Base-by-base conservation (phyloP, 2,329 filamentous ascomycete genomes). In the Diaporthe velutina region DNA sequence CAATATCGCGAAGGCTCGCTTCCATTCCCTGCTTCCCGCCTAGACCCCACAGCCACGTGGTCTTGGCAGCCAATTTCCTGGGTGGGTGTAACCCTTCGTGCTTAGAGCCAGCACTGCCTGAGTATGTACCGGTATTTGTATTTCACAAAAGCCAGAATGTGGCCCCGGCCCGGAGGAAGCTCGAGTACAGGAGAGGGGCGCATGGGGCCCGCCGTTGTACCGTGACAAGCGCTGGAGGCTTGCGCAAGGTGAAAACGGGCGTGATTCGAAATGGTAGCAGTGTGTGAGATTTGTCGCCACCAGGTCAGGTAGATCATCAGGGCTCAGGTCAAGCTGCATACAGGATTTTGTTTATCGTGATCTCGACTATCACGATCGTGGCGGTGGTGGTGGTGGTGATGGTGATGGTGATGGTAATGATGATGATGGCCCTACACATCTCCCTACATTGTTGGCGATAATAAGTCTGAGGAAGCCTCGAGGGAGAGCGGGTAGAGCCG, bases 41-140 rank as follows among this genome's bases (percentile, higher is more conserved):
- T 25, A 25, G 45, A 9, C n/a, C 42, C 64, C 64, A 68, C 45
- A 68, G 45, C 64, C 64, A 68, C 64, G 64, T 68, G 64, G 64
- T n/a, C 64, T 68, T 68, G 64, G 64, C 64, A 54, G 48, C 64
- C 15, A 2, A 6, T 25, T 38, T 35, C 10, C 3, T 50, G 61
- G 61, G 42, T 50, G 61, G 61, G 28, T 52, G 61, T 45, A 66
- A 67, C 42, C 42, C 61, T 67, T 22, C 15, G 19, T 35, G 42
- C 42, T 35, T 50, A 35, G 61, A 35, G 42, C 61, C 61, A 50
- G 33, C 42, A 10, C 42, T 35, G 19, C 30, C 15, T 22, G 42
- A 25, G 42, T 4, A 35, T 35, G 40, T 22, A 9, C 22, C 35
- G 38, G 25, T 64, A 40, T 22, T 7, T 25, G 60, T 48, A n/a